These are phyloP conservation scores for Zoysia pacifica DNA, from an alignment of 176 grass and related monocot genomes.

Conservation along the genomic window DNA sequence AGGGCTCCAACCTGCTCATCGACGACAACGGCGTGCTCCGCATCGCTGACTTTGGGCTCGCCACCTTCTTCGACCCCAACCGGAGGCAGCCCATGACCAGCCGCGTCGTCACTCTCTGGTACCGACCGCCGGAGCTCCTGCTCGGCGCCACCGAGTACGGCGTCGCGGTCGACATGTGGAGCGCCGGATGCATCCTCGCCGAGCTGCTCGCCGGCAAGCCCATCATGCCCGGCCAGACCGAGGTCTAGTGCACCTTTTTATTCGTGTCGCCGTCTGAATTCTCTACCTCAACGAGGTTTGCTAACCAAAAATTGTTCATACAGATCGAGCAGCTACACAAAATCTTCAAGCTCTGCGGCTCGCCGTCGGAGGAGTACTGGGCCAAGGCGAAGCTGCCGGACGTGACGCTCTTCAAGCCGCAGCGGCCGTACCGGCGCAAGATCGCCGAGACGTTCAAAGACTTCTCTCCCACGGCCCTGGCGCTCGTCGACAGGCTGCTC, in stretches of 20 bases:
- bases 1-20: slow-evolving; percentile 70
- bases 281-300: background rate
- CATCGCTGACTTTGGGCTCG: slow-evolving; percentile 71
- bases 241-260: slow-evolving; percentile 10
- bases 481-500: slow-evolving; percentile 61
- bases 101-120: slow-evolving; percentile 78
- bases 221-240: slow-evolving; percentile 77
- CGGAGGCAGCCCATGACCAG: slow-evolving; percentile 54
- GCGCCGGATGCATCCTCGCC: slow-evolving; percentile 70
- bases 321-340: slow-evolving; percentile 89
- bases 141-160: slow-evolving; percentile 62
- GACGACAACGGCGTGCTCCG: slow-evolving; percentile 52
- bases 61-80: slow-evolving; percentile 53
- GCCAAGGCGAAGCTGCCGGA: slow-evolving; percentile 62
- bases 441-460: slow-evolving; percentile 70
- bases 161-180: slow-evolving; percentile 67
- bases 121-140: slow-evolving; percentile 72
- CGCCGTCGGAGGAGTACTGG: slow-evolving; percentile 82
- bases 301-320: background rate
- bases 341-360: slow-evolving; percentile 89
- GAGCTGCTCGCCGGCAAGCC: slow-evolving; percentile 66
- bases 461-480: slow-evolving; percentile 54
- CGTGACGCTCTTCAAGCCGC: slow-evolving; percentile 78
- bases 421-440: slow-evolving; percentile 58
- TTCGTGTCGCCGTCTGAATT: background rate